Evolutionary conservation across 257 asterid genomes (phyloP), one percentile per base, ranked within the genome.

Genomic region (Misopates orontium): DNA sequence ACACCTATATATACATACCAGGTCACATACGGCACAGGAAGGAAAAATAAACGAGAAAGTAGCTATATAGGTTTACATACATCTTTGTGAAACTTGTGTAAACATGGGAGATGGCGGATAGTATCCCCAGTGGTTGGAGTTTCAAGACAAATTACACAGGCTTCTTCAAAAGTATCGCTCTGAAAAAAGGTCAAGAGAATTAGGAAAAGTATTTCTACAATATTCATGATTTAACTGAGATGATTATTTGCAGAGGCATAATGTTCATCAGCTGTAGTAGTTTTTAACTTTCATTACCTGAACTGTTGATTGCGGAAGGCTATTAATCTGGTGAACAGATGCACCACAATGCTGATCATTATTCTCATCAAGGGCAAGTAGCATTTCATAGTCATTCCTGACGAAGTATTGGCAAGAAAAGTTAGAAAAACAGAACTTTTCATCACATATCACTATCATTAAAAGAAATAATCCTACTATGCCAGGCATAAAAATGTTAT

Each of bases 81-180:
- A 69, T 87, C 95, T 87, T 93, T 93, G 82, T 93, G 98, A 70
- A 87, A 90, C 71, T 93, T 93, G 93, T 93, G 97, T 22, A 93
- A 77, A 79, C 98, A 93, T 25, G 98, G 97, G 53, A 93, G 96
- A 73, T 89, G 98, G 68, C 95, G 95, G 55, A 93, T 83, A 12
- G 77, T 54, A 47, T 93, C 97, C 44, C 97, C 98, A 2, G 68
- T 52, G 23, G 81, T 81, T 39, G 96, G 97, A 61, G 85, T 81
- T 54, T 93, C 98, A 21, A 93, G 96, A 78, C 98, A 93, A 66
- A 93, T 56, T 23, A 91, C 95, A 56, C 98, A 93, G 54, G 85
- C 76, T 80, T 89, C 98, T 17, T 79, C 91, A 69, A 75, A 77
- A 72, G 72, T 83, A 49, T 82, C 87, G 71, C 41, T 83, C 98